Evolutionary conservation across 2,329 filamentous ascomycete species (phyloP), one percentile per base, ranked within the genome.

Genomic region (Fusarium kyushuense): DNA sequence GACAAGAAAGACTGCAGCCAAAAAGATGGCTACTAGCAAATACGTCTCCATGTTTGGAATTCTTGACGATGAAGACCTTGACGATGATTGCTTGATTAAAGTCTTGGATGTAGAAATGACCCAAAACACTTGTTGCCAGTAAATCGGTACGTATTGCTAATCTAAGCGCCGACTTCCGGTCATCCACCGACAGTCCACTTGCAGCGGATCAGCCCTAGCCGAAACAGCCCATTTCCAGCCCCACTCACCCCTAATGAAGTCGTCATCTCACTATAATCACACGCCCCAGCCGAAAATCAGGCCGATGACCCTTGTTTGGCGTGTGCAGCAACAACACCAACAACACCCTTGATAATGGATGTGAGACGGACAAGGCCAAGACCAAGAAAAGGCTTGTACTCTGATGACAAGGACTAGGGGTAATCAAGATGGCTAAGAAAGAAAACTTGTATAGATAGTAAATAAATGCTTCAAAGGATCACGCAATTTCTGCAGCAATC

Each of bases 391-490:
- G 19, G 13, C 38, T 16, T 40, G 19, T 16, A 9, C 12, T 40
- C 19, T 9, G 23, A 10, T 40, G 21, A 41, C 33, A 49, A 27
- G 23, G 46, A 36, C 46, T 21, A 25, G 12, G 35, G n/a, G 6
- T 11, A 23, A n/a, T 17, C 29, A 25, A 32, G 33, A 35, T 23
- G 3, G 16, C 35, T 27, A 33, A 17, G 14, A 17, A 16, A 33
- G 13, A 9, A 21, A 56, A 17, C 19, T 29, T 53, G 42, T 62
- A 56, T 53, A 58, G 64, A 63, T 57, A 63, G 30, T 11, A 16
- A 11, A 19, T 16, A 36, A 27, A 36, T 36, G 46, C 46, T 49
- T 36, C 21, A 49, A 25, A 38, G 4, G 4, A 8, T 25, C 21
- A 29, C 25, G 2, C 1, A 29, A 19, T 36, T 23, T 54, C 19